phyloP scores from a whole-genome alignment of 2,329 filamentous ascomycete genomes.

The Elsinoe australis region DNA sequence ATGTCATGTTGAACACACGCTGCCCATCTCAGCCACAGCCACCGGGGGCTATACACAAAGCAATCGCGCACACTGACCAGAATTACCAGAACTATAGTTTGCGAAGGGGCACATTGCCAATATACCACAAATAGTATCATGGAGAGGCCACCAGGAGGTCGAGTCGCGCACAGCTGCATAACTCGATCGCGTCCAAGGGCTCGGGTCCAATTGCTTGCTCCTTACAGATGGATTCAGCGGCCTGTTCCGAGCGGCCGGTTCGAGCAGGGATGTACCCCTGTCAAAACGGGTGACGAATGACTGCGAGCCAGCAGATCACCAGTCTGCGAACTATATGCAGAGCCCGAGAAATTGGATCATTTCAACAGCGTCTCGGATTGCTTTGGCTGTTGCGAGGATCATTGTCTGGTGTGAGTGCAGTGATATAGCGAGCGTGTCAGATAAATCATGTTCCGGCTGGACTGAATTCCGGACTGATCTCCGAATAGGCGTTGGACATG shows the following conservation, averaged over 20 bases:
- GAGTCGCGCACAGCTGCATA: conserved; percentile 2
- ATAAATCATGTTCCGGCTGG: not conserved
- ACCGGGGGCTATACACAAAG: too few relatives aligned
- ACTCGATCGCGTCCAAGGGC: not conserved
- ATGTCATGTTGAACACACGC: too few relatives aligned
- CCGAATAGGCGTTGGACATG: conserved; percentile 7
- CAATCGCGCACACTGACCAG: conserved; percentile 3
- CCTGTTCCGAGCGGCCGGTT: conserved; percentile 5
- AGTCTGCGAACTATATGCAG: conserved; percentile 11
- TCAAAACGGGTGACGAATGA: conserved; percentile 5
- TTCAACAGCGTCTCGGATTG: not conserved
- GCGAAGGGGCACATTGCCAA: not conserved
- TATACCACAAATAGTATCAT: conserved; percentile 4
- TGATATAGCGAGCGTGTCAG: not conserved
- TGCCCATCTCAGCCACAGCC: not conserved
- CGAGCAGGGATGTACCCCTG: conserved; percentile 11
- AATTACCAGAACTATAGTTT: too few relatives aligned
- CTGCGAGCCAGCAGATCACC: conserved; percentile 11
- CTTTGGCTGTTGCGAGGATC: conserved; percentile 2
- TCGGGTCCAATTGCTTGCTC: conserved; percentile 13
- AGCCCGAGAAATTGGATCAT: conserved; percentile 14
- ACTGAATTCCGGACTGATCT: conserved; percentile 3
- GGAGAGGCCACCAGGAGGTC: not conserved
- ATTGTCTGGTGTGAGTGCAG: not conserved
- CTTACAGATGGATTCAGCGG: not conserved